Evolutionary conservation across 1,139 yeast genomes (phyloP).

Genomic region (Scheffersomyces titani): DNA sequence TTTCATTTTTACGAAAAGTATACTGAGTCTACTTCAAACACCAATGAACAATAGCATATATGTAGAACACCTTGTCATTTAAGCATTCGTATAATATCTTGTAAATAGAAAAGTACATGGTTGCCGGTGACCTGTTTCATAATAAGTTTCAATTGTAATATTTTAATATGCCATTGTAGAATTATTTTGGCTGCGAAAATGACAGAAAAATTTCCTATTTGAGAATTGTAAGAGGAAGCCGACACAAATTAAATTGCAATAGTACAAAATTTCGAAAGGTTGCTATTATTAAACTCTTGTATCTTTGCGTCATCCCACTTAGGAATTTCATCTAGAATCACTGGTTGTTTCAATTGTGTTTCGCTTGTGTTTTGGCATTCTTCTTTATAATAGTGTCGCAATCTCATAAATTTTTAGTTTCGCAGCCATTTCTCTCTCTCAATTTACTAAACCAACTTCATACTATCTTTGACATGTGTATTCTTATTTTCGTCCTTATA

Average conservation of each 20-base stretch:
- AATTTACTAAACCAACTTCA: background rate
- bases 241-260: background rate
- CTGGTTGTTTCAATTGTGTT: background rate
- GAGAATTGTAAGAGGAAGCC: background rate
- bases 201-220: background rate
- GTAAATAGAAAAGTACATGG: background rate
- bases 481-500: background rate
- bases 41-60: background rate
- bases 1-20: slow-evolving; percentile 47
- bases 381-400: background rate
- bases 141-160: background rate
- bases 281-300: background rate
- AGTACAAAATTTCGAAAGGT: background rate
- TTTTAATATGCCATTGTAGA: background rate
- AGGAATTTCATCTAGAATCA: background rate
- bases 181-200: background rate
- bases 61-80: background rate
- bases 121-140: background rate
- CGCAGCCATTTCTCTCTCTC: background rate
- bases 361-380: background rate
- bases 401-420: background rate
- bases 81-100: background rate
- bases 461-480: background rate
- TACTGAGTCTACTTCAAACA: slow-evolving; percentile 2
- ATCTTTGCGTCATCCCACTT: background rate